Evolutionary conservation across 2,329 filamentous ascomycete genomes (phyloP).

Genomic region (Setomelanomma holmii): DNA sequence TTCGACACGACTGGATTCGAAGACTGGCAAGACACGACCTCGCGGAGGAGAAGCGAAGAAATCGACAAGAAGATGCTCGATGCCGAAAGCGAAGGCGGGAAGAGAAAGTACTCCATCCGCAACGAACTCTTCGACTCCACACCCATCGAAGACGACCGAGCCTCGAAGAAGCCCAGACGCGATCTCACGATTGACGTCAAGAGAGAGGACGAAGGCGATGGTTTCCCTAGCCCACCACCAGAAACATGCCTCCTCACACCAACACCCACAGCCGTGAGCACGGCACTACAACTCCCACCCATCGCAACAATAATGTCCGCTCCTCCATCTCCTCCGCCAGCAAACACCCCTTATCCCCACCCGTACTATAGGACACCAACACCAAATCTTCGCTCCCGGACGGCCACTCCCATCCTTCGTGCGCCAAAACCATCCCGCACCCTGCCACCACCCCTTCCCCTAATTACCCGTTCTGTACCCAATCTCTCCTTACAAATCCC

Average conservation of each 20-base stretch:
- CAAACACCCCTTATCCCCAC: background rate
- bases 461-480: background rate
- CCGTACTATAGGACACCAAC: no score
- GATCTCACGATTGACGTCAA: background rate
- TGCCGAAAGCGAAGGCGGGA: background rate
- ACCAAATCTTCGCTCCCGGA: background rate
- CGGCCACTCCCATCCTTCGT: background rate
- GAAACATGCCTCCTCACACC: background rate
- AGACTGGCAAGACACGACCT: background rate
- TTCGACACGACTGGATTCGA: background rate
- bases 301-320: no score
- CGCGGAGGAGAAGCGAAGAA: background rate
- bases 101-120: slow-evolving; percentile 11
- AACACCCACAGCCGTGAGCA: background rate
- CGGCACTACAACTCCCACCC: background rate
- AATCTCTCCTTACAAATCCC: background rate
- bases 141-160: background rate
- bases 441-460: background rate
- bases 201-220: background rate
- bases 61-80: slow-evolving; percentile 1
- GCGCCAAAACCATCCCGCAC: background rate
- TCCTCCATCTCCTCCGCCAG: background rate
- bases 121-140: slow-evolving; percentile 2
- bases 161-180: background rate
- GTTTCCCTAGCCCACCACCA: background rate